Evolutionary conservation across 768 basidiomycete genomes (phyloP).

Genomic region (Candolleomyces eurysporus): DNA sequence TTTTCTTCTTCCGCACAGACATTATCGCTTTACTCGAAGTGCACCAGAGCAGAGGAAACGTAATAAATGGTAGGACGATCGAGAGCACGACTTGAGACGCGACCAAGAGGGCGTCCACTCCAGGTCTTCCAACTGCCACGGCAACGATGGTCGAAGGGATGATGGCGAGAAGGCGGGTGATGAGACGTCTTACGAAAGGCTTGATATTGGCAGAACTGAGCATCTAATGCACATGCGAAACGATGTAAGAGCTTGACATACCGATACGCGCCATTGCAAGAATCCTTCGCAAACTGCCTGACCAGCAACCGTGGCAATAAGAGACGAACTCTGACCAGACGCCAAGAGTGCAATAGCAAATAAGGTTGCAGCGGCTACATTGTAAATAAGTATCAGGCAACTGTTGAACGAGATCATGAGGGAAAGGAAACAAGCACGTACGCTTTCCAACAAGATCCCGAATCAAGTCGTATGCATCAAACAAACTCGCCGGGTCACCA

Average conservation of each 20-base stretch:
- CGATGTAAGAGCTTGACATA: conserved; percentile 29
- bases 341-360: conserved; percentile 87
- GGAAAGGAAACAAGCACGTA: conserved; percentile 27
- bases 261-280: conserved; percentile 81
- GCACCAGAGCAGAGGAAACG: conserved; percentile 76
- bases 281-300: conserved; percentile 92
- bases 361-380: conserved; percentile 71
- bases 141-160: conserved; percentile 83
- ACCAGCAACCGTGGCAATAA: conserved; percentile 87
- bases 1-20: conserved; percentile 51
- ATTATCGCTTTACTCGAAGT: conserved; percentile 73
- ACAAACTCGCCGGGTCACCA: conserved; percentile 63
- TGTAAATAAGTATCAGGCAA: too few relatives aligned
- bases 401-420: neutral
- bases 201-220: conserved; percentile 21
- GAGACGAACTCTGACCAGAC: conserved; percentile 82
- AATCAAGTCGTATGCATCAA: conserved; percentile 81
- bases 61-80: conserved; percentile 81
- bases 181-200: conserved; percentile 75
- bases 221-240: conserved; percentile 19
- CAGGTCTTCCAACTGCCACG: conserved; percentile 61
- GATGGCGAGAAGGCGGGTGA: conserved; percentile 80
- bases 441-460: conserved; percentile 63
- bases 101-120: conserved; percentile 80
- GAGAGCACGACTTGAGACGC: conserved; percentile 82